A percentile compares a stretch with the other conserved stretches of the same genome.
These are phyloP conservation scores for Paralagenidium karlingii DNA, from an alignment of 352 stramenopile genomes.

Conservation along the genomic window DNA sequence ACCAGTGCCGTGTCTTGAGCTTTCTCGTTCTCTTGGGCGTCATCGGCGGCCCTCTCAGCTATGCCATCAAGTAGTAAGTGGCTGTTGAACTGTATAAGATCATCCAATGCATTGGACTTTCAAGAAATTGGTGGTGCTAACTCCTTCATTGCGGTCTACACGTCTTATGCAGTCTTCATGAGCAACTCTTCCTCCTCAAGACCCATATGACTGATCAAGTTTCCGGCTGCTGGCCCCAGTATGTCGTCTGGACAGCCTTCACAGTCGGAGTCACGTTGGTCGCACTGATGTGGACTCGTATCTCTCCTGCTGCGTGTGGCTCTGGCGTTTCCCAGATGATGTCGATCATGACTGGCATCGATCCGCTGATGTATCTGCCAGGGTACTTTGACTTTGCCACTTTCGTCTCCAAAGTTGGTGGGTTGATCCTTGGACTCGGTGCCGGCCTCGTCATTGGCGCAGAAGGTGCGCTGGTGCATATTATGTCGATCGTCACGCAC, in stretches of 20 bases:
- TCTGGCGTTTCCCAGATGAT: conserved; percentile 84
- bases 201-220: no score
- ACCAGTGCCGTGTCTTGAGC: conserved; percentile 53
- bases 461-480: conserved; percentile 98
- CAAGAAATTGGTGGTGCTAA: no score
- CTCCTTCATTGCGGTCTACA: no score
- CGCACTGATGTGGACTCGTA: conserved; percentile 51
- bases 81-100: no score
- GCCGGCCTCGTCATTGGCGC: conserved; percentile 94
- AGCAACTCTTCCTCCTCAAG: no score
- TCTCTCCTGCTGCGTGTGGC: conserved; percentile 57
- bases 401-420: conserved; percentile 82
- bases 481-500: conserved; percentile 88
- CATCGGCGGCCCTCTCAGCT: conserved; percentile 71
- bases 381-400: conserved; percentile 75
- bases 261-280: conserved; percentile 54
- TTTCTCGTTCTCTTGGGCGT: conserved; percentile 74
- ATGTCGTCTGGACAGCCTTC: conserved; percentile 43
- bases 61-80: conserved; percentile 34
- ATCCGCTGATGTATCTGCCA: conserved; percentile 65
- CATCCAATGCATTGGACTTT: no score
- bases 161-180: no score
- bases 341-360: conserved; percentile 75
- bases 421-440: conserved; percentile 89
- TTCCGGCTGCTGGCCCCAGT: no score